Evolutionary conservation across 345 rosid species (phyloP), one percentile per base, ranked within the genome.

Genomic region (Salix udensis): DNA sequence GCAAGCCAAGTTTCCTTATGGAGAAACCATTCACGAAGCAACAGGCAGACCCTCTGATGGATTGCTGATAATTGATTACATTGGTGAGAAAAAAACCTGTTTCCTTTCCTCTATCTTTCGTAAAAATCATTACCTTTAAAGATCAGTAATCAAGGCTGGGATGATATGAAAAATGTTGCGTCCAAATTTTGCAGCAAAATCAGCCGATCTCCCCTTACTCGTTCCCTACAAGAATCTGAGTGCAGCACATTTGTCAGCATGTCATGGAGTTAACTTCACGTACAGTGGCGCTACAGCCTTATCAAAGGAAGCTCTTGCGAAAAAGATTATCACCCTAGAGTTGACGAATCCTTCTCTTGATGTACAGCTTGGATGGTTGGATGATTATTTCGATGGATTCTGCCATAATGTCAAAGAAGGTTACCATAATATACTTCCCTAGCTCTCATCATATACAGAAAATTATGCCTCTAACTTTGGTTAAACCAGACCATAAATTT

Each of bases 271-370:
- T 5, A 48, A 74, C 46, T 74, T 74, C 13, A 61, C 77, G 21
- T 42, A 44, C 30, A 24, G 71, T 18, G 77, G 77, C 34, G 50
- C 36, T n/a, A 46, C 77, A 4, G 64, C 71, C 21, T 42, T 74
- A 3, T 7, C 60, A 14, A 26, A 21, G 1, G 28, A 65, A 3
- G 31, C 15, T 30, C 65, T 31, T 0, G 18, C 53, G 0, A 23
- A 74, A 36, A 42, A 16, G 19, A 34, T 30, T 6, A 74, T 74
- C 21, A 13, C 4, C 30, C n/a, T 9, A 8, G 52, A 60, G 7
- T 19, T 12, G 10, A 7, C 1, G 0, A 48, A 48, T n/a, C 16
- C 2, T 31, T 40, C 62, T 65, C 65, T 74, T 0, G 15, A 4
- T 5, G 46, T 26, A 26, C 71, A 74, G 23, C 34, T 66, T 31